A percentile compares a stretch with the other conserved stretches of the same genome.
Evolutionary conservation across 352 stramenopile genomes (phyloP).

Genomic region (Phytophthora sansomeana): DNA sequence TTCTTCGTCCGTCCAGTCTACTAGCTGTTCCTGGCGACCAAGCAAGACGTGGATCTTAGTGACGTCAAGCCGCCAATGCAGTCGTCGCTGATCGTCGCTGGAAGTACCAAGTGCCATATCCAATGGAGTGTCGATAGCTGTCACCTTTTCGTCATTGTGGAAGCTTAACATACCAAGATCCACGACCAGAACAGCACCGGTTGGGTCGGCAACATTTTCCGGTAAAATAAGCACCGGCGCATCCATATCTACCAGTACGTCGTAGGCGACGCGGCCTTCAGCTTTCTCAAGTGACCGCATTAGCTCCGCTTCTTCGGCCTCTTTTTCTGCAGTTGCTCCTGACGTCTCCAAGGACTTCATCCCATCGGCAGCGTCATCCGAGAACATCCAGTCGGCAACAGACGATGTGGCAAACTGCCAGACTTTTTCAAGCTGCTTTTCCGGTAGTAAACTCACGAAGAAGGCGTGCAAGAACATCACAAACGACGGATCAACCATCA

Average conservation of each 20-base stretch:
- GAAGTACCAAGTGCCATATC: constrained; percentile 2
- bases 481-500: constrained; percentile 80
- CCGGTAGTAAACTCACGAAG: constrained; percentile 70
- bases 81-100: constrained; percentile 27
- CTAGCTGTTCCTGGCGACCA: constrained; percentile 47
- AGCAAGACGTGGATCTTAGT: constrained; percentile 70
- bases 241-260: constrained; percentile 78
- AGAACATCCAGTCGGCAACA: constrained; percentile 84
- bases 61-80: constrained; percentile 72
- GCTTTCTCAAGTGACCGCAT: constrained; percentile 48
- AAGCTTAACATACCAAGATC: constrained; percentile 80
- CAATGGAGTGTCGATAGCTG: constrained; percentile 21
- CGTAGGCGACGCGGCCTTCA: constrained; percentile 49
- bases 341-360: constrained; percentile 24
- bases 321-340: constrained; percentile 24
- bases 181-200: constrained; percentile 62
- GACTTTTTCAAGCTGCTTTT: constrained; percentile 76
- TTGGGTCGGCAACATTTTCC: constrained; percentile 49
- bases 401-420: constrained; percentile 87
- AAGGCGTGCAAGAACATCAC: constrained; percentile 75
- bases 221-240: constrained; percentile 78
- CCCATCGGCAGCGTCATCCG: constrained; percentile 49
- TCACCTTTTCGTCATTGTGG: constrained; percentile 49
- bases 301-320: constrained; percentile 52
- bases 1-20: constrained; percentile 49